Base-by-base conservation (phyloP, 768 basidiomycete genomes). In the Flagelloscypha sp. region DNA sequence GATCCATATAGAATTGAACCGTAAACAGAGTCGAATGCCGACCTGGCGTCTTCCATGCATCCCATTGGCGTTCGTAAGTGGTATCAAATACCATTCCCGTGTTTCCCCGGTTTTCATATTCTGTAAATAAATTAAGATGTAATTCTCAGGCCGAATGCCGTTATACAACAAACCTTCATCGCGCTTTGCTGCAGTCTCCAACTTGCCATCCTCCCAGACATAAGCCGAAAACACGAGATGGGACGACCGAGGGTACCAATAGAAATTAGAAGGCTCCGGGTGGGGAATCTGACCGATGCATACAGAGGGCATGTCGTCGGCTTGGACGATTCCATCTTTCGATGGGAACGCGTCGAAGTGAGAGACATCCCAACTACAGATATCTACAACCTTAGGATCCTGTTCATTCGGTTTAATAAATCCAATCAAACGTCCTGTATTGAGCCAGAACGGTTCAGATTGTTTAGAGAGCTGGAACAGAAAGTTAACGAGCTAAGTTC, bases 221-320 rank as follows among this genome's bases (percentile, higher is more conserved):
- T 75, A 67, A 22, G 85, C 87, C 0, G 88, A 84, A 63, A 99
- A 97, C 5, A 88, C 77, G 24, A 99, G 71, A 30, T 69, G 48
- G 11, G 74, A 74, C 4, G 71, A 61, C n/a, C 58, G 50, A 18
- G 62, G 44, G 19, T 70, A 70, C 52, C 74, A 84, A 35, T 71
- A 74, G 63, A 88, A 89, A 61, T 86, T 85, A 29, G 71, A 58
- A 1, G 74, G 74, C 20, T 73, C 70, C 37, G 73, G 71, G 28
- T 79, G 76, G 7, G 84, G 84, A 52, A 87, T 72, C 24, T 66
- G 71, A 31, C 78, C 83, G 29, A 84, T 62, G 17, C 74, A 57
- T 16, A 56, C 52, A 2, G 74, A 52, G 21, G 42, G 41, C n/a
- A 62, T 40, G 30, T 68, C 56, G 17, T 65, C 49, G 19, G 57